A percentile compares a stretch with the other conserved stretches of the same genome.
Conservation (phyloP, 352 stramenopile genomes). For the Phytophthora litchii region DNA sequence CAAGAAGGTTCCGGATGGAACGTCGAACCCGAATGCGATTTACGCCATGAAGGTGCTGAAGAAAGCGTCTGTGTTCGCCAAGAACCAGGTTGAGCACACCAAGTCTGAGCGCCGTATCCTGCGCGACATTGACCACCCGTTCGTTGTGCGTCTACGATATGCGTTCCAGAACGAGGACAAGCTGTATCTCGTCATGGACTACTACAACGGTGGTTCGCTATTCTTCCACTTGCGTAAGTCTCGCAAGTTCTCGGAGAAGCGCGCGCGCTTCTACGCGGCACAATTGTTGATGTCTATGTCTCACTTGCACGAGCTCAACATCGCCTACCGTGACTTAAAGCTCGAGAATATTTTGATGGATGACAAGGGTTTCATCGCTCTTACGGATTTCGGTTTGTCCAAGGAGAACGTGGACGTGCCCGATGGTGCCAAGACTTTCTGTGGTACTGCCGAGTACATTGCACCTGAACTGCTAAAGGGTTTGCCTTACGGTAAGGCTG, state of each 20-base stretch:
- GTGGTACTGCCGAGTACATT: slow-evolving; percentile 94
- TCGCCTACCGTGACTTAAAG: slow-evolving; percentile 95
- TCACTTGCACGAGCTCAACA: slow-evolving; percentile 93
- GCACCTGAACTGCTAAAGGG: slow-evolving; percentile 91
- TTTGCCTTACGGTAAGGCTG: slow-evolving; percentile 87
- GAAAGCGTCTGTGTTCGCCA: slow-evolving; percentile 91
- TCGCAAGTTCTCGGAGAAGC: slow-evolving; percentile 89
- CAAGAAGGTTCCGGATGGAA: slow-evolving; percentile 85
- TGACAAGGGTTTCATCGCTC: slow-evolving; percentile 91
- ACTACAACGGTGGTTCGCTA: slow-evolving; percentile 92
- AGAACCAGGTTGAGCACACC: slow-evolving; percentile 94
- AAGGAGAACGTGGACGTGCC: slow-evolving; percentile 92
- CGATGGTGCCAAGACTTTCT: slow-evolving; percentile 92
- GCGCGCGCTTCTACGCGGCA: slow-evolving; percentile 89
- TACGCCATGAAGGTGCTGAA: slow-evolving; percentile 96
- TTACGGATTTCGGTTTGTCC: slow-evolving; percentile 93
- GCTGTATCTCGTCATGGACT: slow-evolving; percentile 93
- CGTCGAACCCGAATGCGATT: slow-evolving; percentile 74
- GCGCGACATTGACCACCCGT: slow-evolving; percentile 92
- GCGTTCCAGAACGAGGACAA: slow-evolving; percentile 95
- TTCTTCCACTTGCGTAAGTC: slow-evolving; percentile 94
- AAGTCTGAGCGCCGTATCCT: slow-evolving; percentile 92
- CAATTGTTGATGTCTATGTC: slow-evolving; percentile 92
- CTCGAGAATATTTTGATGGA: slow-evolving; percentile 96
- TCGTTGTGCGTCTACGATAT: slow-evolving; percentile 93